Percentiles rank a stretch among this genome's conserved stretches.
These are phyloP conservation scores for Sicyos baderoa DNA, from an alignment of 306 rosid species.

Conservation along the genomic window DNA sequence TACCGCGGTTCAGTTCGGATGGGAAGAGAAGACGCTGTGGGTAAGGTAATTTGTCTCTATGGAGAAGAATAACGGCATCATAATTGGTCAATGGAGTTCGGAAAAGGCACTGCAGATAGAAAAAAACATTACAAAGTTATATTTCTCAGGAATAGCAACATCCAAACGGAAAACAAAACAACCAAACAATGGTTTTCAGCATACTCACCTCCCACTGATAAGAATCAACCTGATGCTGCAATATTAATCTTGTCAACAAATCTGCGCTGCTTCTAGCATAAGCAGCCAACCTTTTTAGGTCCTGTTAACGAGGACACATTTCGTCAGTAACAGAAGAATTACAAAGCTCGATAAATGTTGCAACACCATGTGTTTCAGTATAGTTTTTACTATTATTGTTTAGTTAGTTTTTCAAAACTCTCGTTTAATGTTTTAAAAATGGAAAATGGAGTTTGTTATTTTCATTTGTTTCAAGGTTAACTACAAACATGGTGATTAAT, in stretches of 20 bases:
- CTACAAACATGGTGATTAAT: neutral
- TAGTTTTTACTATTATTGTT: neutral
- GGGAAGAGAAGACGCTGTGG: constrained; percentile 89
- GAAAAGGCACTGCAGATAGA: constrained; percentile 63
- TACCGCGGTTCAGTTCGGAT: constrained; percentile 65
- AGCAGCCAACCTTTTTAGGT: constrained; percentile 72
- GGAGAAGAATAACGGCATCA: constrained; percentile 77
- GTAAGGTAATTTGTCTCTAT: constrained; percentile 69
- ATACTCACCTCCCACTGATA: constrained; percentile 73
- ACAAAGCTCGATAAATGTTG: neutral
- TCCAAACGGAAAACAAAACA: neutral
- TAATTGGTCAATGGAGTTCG: constrained; percentile 88
- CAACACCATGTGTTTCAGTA: neutral
- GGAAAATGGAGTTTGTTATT: neutral
- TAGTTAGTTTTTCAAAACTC: neutral
- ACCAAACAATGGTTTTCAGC: neutral
- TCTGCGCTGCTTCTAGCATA: constrained; percentile 88
- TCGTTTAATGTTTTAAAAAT: neutral
- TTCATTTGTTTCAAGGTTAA: neutral
- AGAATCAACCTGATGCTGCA: constrained; percentile 50
- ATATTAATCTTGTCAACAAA: constrained; percentile 50
- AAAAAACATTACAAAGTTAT: neutral
- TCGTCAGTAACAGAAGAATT: constrained; percentile 19
- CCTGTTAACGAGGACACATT: constrained; percentile 35
- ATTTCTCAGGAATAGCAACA: neutral